Evolutionary conservation across 495 filamentous ascomycete genomes (phyloP), one percentile per base, ranked within the genome.

Genomic region (Halenospora varia): DNA sequence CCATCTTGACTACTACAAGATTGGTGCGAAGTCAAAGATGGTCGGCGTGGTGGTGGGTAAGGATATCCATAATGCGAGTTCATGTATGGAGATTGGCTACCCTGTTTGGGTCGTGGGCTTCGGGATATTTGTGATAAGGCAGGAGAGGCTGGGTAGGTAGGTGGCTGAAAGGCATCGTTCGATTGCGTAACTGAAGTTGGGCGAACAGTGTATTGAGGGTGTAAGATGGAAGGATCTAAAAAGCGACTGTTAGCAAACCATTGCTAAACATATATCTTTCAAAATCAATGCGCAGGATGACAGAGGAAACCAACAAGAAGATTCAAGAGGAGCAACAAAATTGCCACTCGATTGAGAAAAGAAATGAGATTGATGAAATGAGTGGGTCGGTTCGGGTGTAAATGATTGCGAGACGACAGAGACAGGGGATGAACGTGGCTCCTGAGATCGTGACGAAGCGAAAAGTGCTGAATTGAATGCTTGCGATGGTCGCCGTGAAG

Each of bases 291-390:
- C 58, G 55, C 41, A 40, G 58, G 55, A 64, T 59, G 60, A 60
- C 57, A 59, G 71, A 78, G 77, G 75, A 82, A 80, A 85, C 80
- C 76, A 75, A 83, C 82, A 84, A 76, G 77, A 79, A 70, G 71
- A 77, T 49, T 80, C 73, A 66, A 84, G 75, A 64, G 84, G 81
- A 73, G 78, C 71, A 64, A 83, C 71, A 62, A 84, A 85, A 73
- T 75, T 76, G 60, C 78, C 78, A 70, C 80, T 85, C 57, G 73
- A 83, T 67, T 83, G 82, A 79, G 70, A 71, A 72, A 82, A 77
- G 65, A 78, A 74, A 72, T 70, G 70, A 71, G 72, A 72, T 59
- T 64, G 67, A 60, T 66, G 60, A 59, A 60, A 63, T 47, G 56
- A 53, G 19, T 56, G 56, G 44, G 54, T 39, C 50, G 48, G 44